These are phyloP conservation scores for Bauhinia variegata DNA, from an alignment of 306 rosid species.

Conservation along the genomic window DNA sequence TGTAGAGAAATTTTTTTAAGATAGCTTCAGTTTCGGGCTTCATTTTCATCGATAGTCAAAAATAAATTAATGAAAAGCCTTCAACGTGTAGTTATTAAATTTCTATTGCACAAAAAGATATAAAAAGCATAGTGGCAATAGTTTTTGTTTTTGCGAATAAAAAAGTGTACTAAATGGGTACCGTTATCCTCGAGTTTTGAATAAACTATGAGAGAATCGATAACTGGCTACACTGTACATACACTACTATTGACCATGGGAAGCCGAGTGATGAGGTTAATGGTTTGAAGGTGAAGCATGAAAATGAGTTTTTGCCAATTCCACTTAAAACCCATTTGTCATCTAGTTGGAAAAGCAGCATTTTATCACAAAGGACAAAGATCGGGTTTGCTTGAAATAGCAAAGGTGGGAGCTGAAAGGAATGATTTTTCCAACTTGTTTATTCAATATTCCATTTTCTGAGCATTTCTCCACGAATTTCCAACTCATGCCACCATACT, in stretches of 20 bases:
- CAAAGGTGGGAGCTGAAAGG: constrained; percentile 37
- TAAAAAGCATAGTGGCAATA: not conserved
- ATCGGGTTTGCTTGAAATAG: constrained; percentile 53
- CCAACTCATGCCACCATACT: constrained; percentile 41
- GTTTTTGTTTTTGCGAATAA: not conserved
- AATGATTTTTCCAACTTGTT: constrained; percentile 55
- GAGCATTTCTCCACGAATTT: constrained; percentile 38
- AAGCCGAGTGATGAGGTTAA: constrained; percentile 22
- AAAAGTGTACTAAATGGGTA: constrained; percentile 19
- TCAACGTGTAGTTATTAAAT: not conserved
- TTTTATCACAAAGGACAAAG: constrained; percentile 42
- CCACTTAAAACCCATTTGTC: constrained; percentile 45
- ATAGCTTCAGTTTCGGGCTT: not conserved
- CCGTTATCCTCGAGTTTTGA: constrained; percentile 35
- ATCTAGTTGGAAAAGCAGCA: constrained; percentile 33
- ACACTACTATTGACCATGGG: not conserved
- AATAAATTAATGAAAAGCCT: not conserved
- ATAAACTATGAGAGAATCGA: not conserved
- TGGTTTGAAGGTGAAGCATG: constrained; percentile 31
- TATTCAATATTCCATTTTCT: constrained; percentile 46
- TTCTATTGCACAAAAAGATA: not conserved
- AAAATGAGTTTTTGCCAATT: constrained; percentile 40
- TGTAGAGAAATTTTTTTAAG: too few species aligned
- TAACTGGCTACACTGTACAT: not conserved
- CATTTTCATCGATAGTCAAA: not conserved